Conservation (phyloP, 495 filamentous ascomycete genomes). For the Penicillium antarcticum region DNA sequence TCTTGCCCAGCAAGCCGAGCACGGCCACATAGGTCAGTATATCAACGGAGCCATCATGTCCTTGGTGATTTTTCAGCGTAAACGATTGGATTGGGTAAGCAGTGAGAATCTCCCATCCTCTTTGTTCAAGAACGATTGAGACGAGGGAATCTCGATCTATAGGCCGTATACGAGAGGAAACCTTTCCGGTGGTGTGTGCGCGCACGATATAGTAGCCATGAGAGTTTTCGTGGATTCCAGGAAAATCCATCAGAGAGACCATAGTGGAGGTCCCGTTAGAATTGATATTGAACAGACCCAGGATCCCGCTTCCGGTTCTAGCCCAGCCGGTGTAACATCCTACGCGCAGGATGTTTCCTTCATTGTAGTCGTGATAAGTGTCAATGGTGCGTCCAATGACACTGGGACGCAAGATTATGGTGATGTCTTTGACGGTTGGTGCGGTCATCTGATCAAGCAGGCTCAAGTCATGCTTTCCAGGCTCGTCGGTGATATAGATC, state of each 20-base stretch:
- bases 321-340: conserved; percentile 67
- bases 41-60: background rate
- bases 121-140: conserved; percentile 54
- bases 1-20: conserved; percentile 82
- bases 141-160: conserved; percentile 43
- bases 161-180: conserved; percentile 49
- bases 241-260: conserved; percentile 66
- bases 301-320: conserved; percentile 65
- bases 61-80: conserved; percentile 29
- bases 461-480: conserved; percentile 70
- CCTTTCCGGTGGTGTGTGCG: conserved; percentile 63
- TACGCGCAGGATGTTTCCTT: conserved; percentile 69
- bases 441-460: conserved; percentile 78
- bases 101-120: conserved; percentile 79
- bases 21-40: conserved; percentile 52
- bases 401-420: conserved; percentile 73
- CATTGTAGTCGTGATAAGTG: conserved; percentile 71
- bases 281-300: conserved; percentile 82
- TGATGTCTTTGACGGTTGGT: conserved; percentile 60
- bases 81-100: conserved; percentile 64
- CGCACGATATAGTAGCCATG: conserved; percentile 63
- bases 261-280: conserved; percentile 57
- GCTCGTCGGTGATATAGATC: conserved; percentile 88
- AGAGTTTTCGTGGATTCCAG: conserved; percentile 52
- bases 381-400: conserved; percentile 66